Evolutionary conservation across 2,329 filamentous ascomycete species (phyloP).

Genomic region (Fusarium chuoi): DNA sequence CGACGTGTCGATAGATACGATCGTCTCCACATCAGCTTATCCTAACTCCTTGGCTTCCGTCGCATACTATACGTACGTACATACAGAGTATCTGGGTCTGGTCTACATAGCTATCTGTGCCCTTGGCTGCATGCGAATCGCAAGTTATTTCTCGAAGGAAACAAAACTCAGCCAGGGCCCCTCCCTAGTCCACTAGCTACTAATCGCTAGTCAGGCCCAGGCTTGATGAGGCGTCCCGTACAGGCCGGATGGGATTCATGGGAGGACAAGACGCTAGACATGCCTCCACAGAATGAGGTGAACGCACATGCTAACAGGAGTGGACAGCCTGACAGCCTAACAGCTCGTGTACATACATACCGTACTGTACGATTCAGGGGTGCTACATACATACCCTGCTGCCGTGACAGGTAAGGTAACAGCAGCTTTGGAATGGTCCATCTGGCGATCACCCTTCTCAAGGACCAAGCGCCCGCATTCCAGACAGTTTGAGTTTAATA

Average conservation of each 20-base stretch:
- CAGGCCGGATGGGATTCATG: background rate
- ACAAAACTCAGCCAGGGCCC: constrained; percentile 12
- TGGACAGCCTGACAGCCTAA: constrained; percentile 14
- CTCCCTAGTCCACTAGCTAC: background rate
- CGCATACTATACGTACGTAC: background rate
- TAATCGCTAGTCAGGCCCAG: constrained; percentile 5
- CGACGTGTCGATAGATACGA: constrained; percentile 30
- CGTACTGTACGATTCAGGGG: constrained; percentile 32
- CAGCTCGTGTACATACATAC: background rate
- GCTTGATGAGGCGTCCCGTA: constrained; percentile 26
- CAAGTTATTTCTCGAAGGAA: constrained; percentile 14
- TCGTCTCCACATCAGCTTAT: constrained; percentile 34
- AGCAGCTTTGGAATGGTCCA: constrained; percentile 11
- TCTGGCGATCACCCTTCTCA: constrained; percentile 10
- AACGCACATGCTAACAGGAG: constrained; percentile 24
- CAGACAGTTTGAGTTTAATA: constrained; percentile 15
- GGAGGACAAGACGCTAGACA: constrained; percentile 18
- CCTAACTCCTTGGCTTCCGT: constrained; percentile 13
- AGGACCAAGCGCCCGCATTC: constrained; percentile 20
- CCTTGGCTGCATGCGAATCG: constrained; percentile 16
- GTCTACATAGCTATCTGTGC: background rate
- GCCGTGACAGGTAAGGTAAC: constrained; percentile 17
- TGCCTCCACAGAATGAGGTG: background rate
- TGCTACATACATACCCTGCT: constrained; percentile 3
- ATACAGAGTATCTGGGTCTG: background rate